Conservation (phyloP, 225 moss, liverwort and hornwort species). For the Sphagnum contortum region DNA sequence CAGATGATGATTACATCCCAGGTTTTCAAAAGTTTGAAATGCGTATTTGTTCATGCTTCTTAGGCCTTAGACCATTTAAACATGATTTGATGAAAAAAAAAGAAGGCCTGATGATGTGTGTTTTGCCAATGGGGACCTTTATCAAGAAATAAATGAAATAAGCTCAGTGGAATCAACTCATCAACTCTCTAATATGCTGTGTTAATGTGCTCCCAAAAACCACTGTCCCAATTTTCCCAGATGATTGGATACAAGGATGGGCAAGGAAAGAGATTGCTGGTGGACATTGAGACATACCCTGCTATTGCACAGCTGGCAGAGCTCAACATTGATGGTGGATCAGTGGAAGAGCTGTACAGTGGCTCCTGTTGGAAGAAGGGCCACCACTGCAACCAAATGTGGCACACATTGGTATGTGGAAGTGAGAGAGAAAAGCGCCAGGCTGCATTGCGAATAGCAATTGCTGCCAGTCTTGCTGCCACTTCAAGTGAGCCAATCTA, state of each 20-base stretch:
- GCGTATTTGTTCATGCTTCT: too few relatives aligned
- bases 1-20: too few relatives aligned
- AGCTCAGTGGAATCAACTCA: too few relatives aligned
- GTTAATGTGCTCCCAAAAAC: neutral
- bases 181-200: neutral
- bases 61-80: too few relatives aligned
- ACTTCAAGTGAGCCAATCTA: too few relatives aligned
- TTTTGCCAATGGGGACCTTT: too few relatives aligned
- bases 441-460: slow-evolving; percentile 15
- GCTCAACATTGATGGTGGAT: slow-evolving; percentile 35
- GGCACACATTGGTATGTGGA: slow-evolving; percentile 30
- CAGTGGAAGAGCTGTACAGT: slow-evolving; percentile 51
- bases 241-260: slow-evolving; percentile 68
- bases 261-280: slow-evolving; percentile 41
- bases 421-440: slow-evolving; percentile 30
- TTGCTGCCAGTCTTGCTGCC: too few relatives aligned
- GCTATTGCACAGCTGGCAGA: slow-evolving; percentile 24
- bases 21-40: too few relatives aligned
- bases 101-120: too few relatives aligned
- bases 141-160: too few relatives aligned
- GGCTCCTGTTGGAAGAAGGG: neutral
- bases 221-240: slow-evolving; percentile 14
- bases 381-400: slow-evolving; percentile 26
- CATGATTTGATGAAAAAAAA: too few relatives aligned
- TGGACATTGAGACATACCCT: slow-evolving; percentile 48